Evolutionary conservation across 768 basidiomycete genomes (phyloP), one percentile per base, ranked within the genome.

Genomic region (Melanogaster broomeanus): DNA sequence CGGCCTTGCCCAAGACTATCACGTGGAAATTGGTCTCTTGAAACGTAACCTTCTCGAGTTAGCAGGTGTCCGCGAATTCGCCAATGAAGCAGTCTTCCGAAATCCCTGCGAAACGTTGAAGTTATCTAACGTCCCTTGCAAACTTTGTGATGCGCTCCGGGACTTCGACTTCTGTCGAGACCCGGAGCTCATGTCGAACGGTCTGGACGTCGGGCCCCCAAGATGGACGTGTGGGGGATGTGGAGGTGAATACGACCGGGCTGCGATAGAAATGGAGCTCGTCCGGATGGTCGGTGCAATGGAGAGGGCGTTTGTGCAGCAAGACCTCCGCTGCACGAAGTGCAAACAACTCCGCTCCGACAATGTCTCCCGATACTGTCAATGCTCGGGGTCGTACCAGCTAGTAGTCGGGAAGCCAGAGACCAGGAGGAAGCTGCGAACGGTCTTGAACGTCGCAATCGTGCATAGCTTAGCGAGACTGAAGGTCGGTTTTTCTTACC

Each of bases 91-190:
- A 4, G 68, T 78, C 2, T 99, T 95, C 77, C 83, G 83, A 47
- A 97, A 97, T 65, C 95, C 95, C 0, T 98, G 94, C 72, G 87
- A 93, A 64, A 83, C 90, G 9, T 78, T 96, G 49, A 88, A 88
- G 59, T 69, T 98, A 24, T 75, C 85, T 39, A 90, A 90, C 65
- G 88, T 98, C 33, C 90, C 95, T 27, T 98, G 96, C 66, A 83
- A 81, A 37, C 82, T 86, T 61, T 98, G 91, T 71, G 94, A 93
- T 66, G 72, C 76, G 13, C 77, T 94, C 53, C 83, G 89, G 3
- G 93, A 96, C 66, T 90, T 99, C 61, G 97, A 99, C 68, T 90
- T 99, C 62, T 98, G 96, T 66, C 83, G 96, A 15, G 96, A 98
- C 70, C 79, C 84, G 11, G 89, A 93, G 52, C 77, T 97, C 35